Evolutionary conservation across 441 rosid genomes (phyloP), one percentile per base, ranked within the genome.

Genomic region (Omphalea diandra): DNA sequence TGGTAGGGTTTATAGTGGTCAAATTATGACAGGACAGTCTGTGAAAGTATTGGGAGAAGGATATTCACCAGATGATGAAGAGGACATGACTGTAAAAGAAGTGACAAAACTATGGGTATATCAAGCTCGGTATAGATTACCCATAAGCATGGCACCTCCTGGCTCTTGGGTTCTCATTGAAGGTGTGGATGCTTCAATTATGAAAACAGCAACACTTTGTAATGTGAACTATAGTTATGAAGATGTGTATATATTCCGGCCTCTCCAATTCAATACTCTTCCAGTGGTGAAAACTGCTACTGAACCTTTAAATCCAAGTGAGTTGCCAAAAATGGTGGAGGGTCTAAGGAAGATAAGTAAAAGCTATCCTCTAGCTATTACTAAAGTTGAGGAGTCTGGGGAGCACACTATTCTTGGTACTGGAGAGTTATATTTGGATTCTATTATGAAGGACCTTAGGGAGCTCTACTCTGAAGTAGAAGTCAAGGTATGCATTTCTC

Each of bases 301-400:
- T 4, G 99, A 94, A 79, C 99, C 99, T 73, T 73, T 94, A 78
- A 94, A 94, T 81, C 98, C 99, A 46, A 94, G 99, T 79, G 99
- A 94, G 88, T 76, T 94, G 76, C 99, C 99, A 50, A 94, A 94
- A 83, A 92, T 94, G 99, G 99, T 94, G 80, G 99, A 94, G 86
- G 99, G 99, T 75, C 88, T 94, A 61, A 86, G 99, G 83, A 94
- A 94, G 81, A 94, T 94, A 73, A 94, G 99, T 79, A 92, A 94
- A 81, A 94, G 99, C 85, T 94, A 94, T 82, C 99, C 99, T 68
- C 84, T 92, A 67, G 98, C 99, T 35, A 92, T 94, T 60, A 94
- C 97, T 27, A 94, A 94, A 80, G 98, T 90, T 54, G 98, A 94
- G 79, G 99, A 94, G 80, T 92, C 97, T 56, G 99, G 99, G 29